Evolutionary conservation across 2,329 filamentous ascomycete genomes (phyloP).

Genomic region (Zalaria sp.): DNA sequence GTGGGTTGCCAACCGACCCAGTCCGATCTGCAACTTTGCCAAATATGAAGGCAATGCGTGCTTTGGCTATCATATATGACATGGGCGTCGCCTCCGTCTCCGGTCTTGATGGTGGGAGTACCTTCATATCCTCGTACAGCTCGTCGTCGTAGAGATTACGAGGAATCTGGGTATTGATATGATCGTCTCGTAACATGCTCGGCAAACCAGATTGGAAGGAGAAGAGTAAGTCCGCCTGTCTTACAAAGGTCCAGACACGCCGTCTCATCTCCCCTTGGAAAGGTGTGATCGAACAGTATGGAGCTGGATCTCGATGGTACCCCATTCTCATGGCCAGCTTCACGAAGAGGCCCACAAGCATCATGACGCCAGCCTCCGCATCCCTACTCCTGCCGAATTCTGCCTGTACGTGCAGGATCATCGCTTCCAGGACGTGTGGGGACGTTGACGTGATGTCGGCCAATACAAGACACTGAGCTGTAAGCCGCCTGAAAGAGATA

Average conservation of each 20-base stretch:
- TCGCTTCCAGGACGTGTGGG: conserved; percentile 63
- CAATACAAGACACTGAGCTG: conserved; percentile 62
- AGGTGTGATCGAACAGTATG: conserved; percentile 56
- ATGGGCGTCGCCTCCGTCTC: conserved; percentile 59
- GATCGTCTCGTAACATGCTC: conserved; percentile 56
- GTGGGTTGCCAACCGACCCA: conserved; percentile 46
- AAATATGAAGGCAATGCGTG: conserved; percentile 52
- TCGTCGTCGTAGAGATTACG: conserved; percentile 74
- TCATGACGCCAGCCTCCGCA: conserved; percentile 52
- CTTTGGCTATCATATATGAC: conserved; percentile 65
- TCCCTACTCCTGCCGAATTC: conserved; percentile 63
- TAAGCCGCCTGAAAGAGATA: conserved; percentile 49
- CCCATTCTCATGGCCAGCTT: conserved; percentile 58
- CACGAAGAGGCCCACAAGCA: conserved; percentile 45
- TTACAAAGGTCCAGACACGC: conserved; percentile 52
- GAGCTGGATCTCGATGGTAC: conserved; percentile 64
- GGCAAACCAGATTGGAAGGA: conserved; percentile 54
- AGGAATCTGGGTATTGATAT: conserved; percentile 62
- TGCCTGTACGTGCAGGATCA: conserved; percentile 61
- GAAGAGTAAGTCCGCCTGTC: conserved; percentile 61
- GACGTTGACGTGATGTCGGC: conserved; percentile 66
- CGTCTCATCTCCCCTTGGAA: conserved; percentile 61
- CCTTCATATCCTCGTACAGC: conserved; percentile 53
- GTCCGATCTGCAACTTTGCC: conserved; percentile 55
- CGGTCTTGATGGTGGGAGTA: conserved; percentile 53